Base-by-base conservation (phyloP, 805 yeast genomes). In the Starmerella sp. region DNA sequence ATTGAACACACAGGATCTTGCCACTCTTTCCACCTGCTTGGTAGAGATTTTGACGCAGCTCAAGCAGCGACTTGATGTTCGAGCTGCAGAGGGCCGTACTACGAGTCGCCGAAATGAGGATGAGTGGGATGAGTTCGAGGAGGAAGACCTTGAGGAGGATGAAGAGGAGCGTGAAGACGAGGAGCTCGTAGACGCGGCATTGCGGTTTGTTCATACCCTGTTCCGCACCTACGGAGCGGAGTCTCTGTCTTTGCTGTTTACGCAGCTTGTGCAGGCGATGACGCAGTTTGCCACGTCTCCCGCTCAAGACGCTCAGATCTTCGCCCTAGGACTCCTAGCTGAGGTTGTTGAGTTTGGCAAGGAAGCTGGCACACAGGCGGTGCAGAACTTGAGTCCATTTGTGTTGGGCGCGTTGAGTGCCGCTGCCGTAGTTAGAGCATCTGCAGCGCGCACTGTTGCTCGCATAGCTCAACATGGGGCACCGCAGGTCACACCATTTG, bases 161-260 rank as follows among this genome's bases (percentile, higher is more conserved):
- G 97, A 90, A 54, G 83, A 79, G 56, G 95, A 85, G 63, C 80
- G 76, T 62, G 83, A 93, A 1, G 97, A 93, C 67, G 97, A 89
- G 66, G 96, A 90, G 65, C 73, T 93, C 47, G 71, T 89, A 51
- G 95, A 88, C 63, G 95, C 91, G 66, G 80, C 89, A 59, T 86
- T 84, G 67, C 85, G 84, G 66, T 82, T 84, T 1, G 69, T 93
- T 39, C 76, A 84, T 7, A 75, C 84, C 0, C 74, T 88, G 15
- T 84, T 91, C 76, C 83, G 80, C 67, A 76, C 78, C 43, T 73
- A 79, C 28, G 77, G 79, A 60, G 69, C 74, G 6, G 51, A 51
- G 14, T 44, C 43, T 29, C 32, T 58, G 31, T 14, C 37, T 14
- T 28, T 52, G 11, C 39, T 52, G 15, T 52, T 57, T 38, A 14